phyloP scores from a whole-genome alignment of 805 yeast species.

The Gaillardinia entomophila region DNA sequence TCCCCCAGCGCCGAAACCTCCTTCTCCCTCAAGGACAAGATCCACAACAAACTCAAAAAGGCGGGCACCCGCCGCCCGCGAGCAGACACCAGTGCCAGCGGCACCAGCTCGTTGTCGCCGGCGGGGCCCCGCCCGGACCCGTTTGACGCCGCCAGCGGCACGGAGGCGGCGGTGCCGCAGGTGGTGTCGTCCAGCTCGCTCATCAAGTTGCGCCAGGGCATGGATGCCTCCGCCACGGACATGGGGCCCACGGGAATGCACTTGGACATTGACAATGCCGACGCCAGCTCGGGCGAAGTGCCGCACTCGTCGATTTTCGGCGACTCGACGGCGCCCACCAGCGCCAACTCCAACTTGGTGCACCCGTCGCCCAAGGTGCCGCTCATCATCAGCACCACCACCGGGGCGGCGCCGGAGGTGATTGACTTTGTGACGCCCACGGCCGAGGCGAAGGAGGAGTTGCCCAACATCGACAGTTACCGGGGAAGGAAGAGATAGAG shows the following conservation, averaged over 20 bases:
- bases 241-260: neutral
- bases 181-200: neutral
- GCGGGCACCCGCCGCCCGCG: no score
- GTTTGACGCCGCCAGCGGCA: neutral
- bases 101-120: neutral
- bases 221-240: neutral
- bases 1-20: neutral
- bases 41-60: neutral
- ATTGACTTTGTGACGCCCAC: neutral
- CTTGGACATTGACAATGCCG: neutral
- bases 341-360: no score
- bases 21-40: neutral
- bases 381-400: no score
- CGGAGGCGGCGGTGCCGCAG: neutral
- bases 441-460: neutral
- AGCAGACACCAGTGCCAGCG: neutral
- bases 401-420: neutral
- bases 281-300: neutral
- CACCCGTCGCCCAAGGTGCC: no score
- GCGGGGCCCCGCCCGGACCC: neutral
- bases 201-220: neutral
- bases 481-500: no score
- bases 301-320: no score
- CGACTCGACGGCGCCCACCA: neutral
- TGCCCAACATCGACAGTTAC: slow-evolving; percentile 1